Conservation (phyloP, 768 basidiomycete genomes). For the Leccinum aurantiacum region DNA sequence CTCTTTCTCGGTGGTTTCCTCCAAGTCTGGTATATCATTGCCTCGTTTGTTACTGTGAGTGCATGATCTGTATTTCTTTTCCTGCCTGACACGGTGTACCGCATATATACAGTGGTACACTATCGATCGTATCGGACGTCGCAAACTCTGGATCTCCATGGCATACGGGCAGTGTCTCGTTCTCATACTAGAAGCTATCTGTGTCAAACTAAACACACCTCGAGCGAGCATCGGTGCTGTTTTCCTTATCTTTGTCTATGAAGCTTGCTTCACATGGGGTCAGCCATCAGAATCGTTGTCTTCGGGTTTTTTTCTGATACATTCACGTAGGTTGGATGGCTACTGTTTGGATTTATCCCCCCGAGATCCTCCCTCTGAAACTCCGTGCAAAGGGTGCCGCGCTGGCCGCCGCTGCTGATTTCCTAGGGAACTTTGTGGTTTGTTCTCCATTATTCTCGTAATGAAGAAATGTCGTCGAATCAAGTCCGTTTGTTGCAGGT, state of each 20-base stretch:
- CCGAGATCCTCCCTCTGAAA: conserved; percentile 11
- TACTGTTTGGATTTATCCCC: conserved; percentile 12
- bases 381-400: conserved; percentile 9
- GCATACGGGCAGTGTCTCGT: conserved; percentile 10
- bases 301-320: background rate
- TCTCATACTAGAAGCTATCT: conserved; percentile 8
- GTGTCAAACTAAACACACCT: conserved; percentile 6
- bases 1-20: conserved; percentile 9
- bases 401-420: conserved; percentile 5
- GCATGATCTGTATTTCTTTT: background rate
- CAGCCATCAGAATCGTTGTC: background rate
- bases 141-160: conserved; percentile 13
- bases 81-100: background rate
- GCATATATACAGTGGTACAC: conserved; percentile 6
- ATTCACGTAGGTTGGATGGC: conserved; percentile 6
- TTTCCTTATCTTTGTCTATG: conserved; percentile 11
- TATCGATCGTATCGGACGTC: conserved; percentile 8
- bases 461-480: background rate
- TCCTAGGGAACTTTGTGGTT: conserved; percentile 11
- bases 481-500: background rate
- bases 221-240: conserved; percentile 8
- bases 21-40: conserved; percentile 10
- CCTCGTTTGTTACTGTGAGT: conserved; percentile 9
- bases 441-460: background rate
- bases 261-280: conserved; percentile 13